Conservation (phyloP, 2,329 filamentous ascomycete species). For the Cordyceps cateniannulata region DNA sequence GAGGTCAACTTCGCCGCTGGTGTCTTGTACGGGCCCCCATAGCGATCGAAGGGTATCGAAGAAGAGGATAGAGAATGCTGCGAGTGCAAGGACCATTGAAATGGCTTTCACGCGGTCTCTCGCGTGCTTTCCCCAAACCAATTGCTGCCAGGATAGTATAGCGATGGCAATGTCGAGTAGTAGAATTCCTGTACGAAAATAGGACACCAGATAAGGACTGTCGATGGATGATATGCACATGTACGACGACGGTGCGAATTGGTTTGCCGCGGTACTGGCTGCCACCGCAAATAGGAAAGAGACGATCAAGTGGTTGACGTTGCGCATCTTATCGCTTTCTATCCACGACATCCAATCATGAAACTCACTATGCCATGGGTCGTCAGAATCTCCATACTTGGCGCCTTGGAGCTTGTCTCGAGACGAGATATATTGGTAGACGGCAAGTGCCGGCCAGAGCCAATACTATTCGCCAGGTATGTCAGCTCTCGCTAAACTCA, state of each 20-base stretch:
- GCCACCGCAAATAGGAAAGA: conserved; percentile 33
- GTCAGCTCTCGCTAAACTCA: too few relatives aligned
- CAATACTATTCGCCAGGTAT: neutral
- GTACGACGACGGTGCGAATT: conserved; percentile 41
- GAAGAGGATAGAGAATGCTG: conserved; percentile 30
- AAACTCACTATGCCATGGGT: conserved; percentile 40
- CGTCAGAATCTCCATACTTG: conserved; percentile 32
- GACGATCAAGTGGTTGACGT: conserved; percentile 28
- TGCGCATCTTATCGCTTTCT: conserved; percentile 31
- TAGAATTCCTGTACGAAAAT: conserved; percentile 29
- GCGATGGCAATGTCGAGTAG: conserved; percentile 17
- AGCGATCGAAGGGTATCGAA: conserved; percentile 32
- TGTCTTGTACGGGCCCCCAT: neutral
- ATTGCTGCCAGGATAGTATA: conserved; percentile 43
- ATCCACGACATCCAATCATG: conserved; percentile 45
- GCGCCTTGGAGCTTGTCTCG: conserved; percentile 36
- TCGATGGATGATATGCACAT: conserved; percentile 43
- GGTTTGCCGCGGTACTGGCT: conserved; percentile 35
- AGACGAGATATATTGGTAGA: conserved; percentile 37
- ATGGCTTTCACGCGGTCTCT: conserved; percentile 40
- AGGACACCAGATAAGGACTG: conserved; percentile 27
- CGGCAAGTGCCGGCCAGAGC: conserved; percentile 22
- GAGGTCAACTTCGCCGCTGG: conserved; percentile 17
- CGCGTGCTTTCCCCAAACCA: conserved; percentile 44
- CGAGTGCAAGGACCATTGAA: conserved; percentile 34